Evolutionary conservation across 106 monocot species (phyloP).

Genomic region (Gastrodia elata): DNA sequence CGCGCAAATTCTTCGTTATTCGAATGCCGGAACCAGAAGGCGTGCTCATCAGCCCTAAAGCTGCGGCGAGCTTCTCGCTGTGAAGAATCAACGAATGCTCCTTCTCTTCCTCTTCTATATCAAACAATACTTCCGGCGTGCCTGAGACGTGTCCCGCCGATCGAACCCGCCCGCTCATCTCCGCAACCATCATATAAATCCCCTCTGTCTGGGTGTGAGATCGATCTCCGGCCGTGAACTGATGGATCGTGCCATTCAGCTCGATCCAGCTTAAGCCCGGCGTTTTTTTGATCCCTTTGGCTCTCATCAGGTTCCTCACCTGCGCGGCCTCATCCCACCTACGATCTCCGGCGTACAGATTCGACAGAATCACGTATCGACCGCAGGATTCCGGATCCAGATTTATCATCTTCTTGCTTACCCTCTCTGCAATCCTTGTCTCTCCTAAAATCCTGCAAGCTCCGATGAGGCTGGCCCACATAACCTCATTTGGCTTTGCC

Average conservation of each 20-base stretch:
- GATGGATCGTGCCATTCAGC: constrained; percentile 23
- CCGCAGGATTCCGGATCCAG: constrained; percentile 21
- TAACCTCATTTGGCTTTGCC: constrained; percentile 19
- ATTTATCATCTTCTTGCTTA: constrained; percentile 16
- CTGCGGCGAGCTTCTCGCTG: constrained; percentile 38
- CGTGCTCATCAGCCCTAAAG: constrained; percentile 31
- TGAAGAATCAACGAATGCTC: constrained; percentile 26
- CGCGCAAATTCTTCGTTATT: constrained; percentile 37
- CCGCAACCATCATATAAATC: constrained; percentile 31
- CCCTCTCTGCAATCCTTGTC: constrained; percentile 15
- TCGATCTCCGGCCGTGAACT: constrained; percentile 35
- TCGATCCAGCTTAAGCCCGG: constrained; percentile 49
- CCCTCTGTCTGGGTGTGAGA: constrained; percentile 22
- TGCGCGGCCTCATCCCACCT: constrained; percentile 34
- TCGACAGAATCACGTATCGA: constrained; percentile 33
- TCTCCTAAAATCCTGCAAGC: constrained; percentile 23
- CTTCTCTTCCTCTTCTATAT: constrained; percentile 44
- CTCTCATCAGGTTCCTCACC: constrained; percentile 23
- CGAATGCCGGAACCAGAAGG: constrained; percentile 23
- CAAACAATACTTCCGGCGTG: constrained; percentile 23
- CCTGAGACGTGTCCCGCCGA: constrained; percentile 9
- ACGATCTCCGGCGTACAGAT: constrained; percentile 21
- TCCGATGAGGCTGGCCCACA: constrained; percentile 23
- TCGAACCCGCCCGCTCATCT: constrained; percentile 21
- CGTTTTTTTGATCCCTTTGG: constrained; percentile 17